Percentiles rank a stretch among this genome's conserved stretches.
Conservation (phyloP, 2,329 filamentous ascomycete species). For the Graphilbum sp. region DNA sequence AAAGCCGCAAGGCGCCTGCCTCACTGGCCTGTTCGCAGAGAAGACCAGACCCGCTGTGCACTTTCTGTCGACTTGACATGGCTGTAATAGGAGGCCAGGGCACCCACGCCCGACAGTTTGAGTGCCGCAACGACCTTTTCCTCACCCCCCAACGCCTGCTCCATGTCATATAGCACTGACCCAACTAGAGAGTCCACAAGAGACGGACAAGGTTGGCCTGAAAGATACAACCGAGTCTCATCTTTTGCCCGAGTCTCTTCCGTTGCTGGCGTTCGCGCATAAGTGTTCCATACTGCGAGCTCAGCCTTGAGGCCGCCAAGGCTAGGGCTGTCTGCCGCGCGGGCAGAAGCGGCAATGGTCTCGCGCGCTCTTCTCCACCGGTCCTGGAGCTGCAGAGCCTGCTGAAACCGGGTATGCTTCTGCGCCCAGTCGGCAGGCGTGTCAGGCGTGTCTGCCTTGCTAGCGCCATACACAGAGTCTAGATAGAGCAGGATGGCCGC, state of each 20-base stretch:
- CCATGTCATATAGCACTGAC: constrained; percentile 34
- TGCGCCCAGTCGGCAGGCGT: constrained; percentile 12
- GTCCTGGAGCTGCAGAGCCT: constrained; percentile 21
- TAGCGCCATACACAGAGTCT: constrained; percentile 31
- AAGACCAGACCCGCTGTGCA: neutral
- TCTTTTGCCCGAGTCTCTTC: constrained; percentile 11
- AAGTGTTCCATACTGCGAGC: constrained; percentile 24
- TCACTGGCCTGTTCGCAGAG: too few species aligned
- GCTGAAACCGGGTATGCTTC: constrained; percentile 21
- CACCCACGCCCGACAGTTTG: constrained; percentile 10
- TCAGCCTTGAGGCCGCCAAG: constrained; percentile 14
- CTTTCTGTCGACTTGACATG: constrained; percentile 1
- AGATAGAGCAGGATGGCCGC: constrained; percentile 43
- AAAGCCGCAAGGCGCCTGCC: too few species aligned
- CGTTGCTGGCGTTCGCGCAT: constrained; percentile 8
- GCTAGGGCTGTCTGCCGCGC: neutral
- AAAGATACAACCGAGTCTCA: neutral
- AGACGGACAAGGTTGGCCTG: constrained; percentile 18
- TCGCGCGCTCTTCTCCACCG: constrained; percentile 15
- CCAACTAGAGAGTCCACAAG: constrained; percentile 41
- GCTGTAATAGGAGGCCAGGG: constrained; percentile 21
- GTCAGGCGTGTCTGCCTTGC: constrained; percentile 13
- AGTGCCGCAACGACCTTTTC: constrained; percentile 13
- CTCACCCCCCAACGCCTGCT: constrained; percentile 16
- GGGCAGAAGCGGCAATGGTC: neutral